Evolutionary conservation across 176 grass and related monocot genomes (phyloP).

Genomic region (Carex kokanica): DNA sequence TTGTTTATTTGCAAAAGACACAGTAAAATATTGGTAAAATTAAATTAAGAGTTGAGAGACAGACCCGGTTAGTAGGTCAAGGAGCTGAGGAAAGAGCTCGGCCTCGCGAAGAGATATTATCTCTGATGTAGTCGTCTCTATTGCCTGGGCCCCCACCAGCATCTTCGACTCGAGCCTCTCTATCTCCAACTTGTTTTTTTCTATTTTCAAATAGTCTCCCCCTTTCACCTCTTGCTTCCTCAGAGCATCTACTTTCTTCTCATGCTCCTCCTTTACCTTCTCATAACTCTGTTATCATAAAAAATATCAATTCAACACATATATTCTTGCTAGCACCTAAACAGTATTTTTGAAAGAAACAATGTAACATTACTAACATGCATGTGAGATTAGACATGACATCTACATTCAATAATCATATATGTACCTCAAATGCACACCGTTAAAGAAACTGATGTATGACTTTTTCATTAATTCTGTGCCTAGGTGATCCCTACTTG

Average conservation of each 20-base stretch:
- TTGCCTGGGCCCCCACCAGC: conserved; percentile 84
- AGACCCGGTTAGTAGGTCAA: conserved; percentile 83
- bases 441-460: no score
- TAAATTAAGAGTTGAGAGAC: background rate
- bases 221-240: conserved; percentile 88
- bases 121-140: conserved; percentile 90
- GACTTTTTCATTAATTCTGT: background rate
- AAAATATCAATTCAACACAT: background rate
- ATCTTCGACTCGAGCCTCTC: conserved; percentile 95
- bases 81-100: conserved; percentile 93
- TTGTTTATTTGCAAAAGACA: background rate
- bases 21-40: background rate
- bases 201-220: conserved; percentile 85
- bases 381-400: background rate
- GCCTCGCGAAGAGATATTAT: conserved; percentile 90
- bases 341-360: background rate
- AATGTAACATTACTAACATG: background rate
- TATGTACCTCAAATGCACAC: background rate
- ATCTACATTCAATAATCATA: background rate
- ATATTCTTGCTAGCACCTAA: background rate
- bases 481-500: background rate
- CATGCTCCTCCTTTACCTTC: conserved; percentile 74
- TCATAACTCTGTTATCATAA: conserved; percentile 56
- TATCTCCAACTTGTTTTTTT: conserved; percentile 96
- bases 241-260: conserved; percentile 71